These are phyloP conservation scores for Aspergillus proliferans DNA, from an alignment of 2,329 filamentous ascomycete species.

Conservation along the genomic window DNA sequence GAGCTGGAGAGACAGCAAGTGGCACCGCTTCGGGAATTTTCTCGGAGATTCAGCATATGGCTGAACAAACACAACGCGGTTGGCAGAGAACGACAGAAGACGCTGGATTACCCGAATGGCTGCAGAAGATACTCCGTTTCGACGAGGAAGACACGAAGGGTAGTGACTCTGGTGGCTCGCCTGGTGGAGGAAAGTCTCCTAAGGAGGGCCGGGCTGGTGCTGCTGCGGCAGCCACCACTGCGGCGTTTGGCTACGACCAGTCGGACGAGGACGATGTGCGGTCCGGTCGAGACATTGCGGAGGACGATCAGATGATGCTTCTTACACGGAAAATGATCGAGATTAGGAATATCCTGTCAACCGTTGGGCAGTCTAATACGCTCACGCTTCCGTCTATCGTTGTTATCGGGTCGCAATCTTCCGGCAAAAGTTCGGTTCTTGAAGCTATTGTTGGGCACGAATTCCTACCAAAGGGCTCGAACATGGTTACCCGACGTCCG, in stretches of 20 bases:
- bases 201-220: conserved; percentile 53
- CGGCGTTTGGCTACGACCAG: conserved; percentile 72
- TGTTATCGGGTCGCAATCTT: conserved; percentile 98
- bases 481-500: conserved; percentile 94
- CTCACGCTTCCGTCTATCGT: conserved; percentile 92
- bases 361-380: conserved; percentile 82
- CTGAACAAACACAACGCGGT: conserved; percentile 69
- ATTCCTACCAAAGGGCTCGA: conserved; percentile 93
- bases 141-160: conserved; percentile 51
- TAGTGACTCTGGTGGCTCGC: conserved; percentile 40
- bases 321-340: conserved; percentile 99
- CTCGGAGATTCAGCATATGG: conserved; percentile 65
- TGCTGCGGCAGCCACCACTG: conserved; percentile 64
- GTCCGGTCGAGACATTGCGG: conserved; percentile 59
- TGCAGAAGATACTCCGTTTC: conserved; percentile 63
- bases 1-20: conserved; percentile 65
- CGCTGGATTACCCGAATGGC: conserved; percentile 67
- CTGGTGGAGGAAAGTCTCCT: conserved; percentile 42
- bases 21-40: conserved; percentile 64
- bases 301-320: conserved; percentile 99
- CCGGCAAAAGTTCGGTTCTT: conserved; percentile 93
- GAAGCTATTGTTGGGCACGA: conserved; percentile 97
- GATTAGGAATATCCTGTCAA: conserved; percentile 84
- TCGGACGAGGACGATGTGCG: conserved; percentile 57
- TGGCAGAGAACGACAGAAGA: conserved; percentile 80